Evolutionary conservation across 2,329 filamentous ascomycete species (phyloP), one percentile per base, ranked within the genome.

Genomic region (Saccharata proteae): DNA sequence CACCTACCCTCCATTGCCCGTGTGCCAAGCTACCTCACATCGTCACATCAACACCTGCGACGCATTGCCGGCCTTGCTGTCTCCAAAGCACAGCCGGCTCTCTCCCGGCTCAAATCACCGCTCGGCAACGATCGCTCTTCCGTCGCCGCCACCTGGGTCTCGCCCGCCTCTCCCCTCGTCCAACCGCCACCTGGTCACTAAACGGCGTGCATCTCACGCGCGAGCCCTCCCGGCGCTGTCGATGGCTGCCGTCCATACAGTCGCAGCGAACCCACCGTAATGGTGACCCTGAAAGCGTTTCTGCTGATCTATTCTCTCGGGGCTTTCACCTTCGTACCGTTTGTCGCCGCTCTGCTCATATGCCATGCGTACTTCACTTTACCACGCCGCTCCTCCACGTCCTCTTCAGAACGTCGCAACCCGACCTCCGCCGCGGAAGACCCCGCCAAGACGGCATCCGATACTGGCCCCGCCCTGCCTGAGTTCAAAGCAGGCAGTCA

Each of bases 241-340:
- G 7, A 21, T 21, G 19, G 19, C 19, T 21, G 19, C n/a, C 7
- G 19, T n/a, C n/a, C 7, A 21, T 7, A 7, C 19, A n/a, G n/a
- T 7, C 19, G n/a, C 7, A n/a, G n/a, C 19, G 7, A 7, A 7
- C 7, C 19, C 13, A 23, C 28, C 26, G 33, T 16, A 30, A 48
- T 48, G 45, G 33, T 56, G 47, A 47, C 44, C 37, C 49, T 69
- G 47, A 51, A 49, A 41, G 57, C 57, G 44, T 75, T 88, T 49
- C 63, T 92, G 42, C 55, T 80, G 49, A 69, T 80, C 53, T 94
- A 93, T 65, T 53, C 93, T 42, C 59, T 93, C 37, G 86, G 86
- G 57, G 88, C 86, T 47, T 54, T 94, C 49, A 93, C 86, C 36
- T 88, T 94, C 52, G 52, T 93, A 36, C 86, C 86, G 17, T 62